phyloP scores from a whole-genome alignment of 495 filamentous ascomycete species.

The Penicillium paxilli region DNA sequence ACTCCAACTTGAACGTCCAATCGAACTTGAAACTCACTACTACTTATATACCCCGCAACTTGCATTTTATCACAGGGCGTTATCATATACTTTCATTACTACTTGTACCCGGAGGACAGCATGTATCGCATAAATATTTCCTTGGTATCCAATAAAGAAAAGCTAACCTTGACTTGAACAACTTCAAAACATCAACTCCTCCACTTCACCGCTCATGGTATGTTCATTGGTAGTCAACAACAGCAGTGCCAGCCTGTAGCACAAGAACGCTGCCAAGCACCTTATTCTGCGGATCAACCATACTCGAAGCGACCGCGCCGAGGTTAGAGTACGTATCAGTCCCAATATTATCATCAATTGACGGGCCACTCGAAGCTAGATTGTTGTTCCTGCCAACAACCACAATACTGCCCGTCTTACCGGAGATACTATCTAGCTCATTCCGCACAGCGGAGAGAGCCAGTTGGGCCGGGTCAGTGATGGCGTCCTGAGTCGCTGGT shows the following conservation, averaged over 20 bases:
- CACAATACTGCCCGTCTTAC: conserved; percentile 77
- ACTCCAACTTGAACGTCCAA: not conserved
- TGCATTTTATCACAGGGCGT: not conserved
- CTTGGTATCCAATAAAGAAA: not conserved
- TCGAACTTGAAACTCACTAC: too few relatives aligned
- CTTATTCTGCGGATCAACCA: conserved; percentile 55
- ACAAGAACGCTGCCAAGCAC: conserved; percentile 76
- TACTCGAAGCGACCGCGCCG: conserved; percentile 65
- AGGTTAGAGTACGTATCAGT: conserved; percentile 59
- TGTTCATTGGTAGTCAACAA: conserved; percentile 8
- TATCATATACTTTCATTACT: not conserved
- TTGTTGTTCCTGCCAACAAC: conserved; percentile 60
- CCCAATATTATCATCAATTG: conserved; percentile 28
- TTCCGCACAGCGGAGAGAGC: conserved; percentile 48
- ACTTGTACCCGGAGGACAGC: not conserved
- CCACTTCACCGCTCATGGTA: not conserved
- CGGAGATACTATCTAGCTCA: conserved; percentile 59
- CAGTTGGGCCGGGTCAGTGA: conserved; percentile 25
- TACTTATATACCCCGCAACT: not conserved
- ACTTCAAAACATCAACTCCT: not conserved
- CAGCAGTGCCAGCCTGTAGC: conserved; percentile 59
- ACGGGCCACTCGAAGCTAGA: conserved; percentile 10
- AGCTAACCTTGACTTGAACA: not conserved
- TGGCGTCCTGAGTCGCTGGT: conserved; percentile 6
- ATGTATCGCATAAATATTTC: not conserved